Evolutionary conservation across 2,329 filamentous ascomycete genomes (phyloP).

Genomic region (Microcyclospora pomicola): DNA sequence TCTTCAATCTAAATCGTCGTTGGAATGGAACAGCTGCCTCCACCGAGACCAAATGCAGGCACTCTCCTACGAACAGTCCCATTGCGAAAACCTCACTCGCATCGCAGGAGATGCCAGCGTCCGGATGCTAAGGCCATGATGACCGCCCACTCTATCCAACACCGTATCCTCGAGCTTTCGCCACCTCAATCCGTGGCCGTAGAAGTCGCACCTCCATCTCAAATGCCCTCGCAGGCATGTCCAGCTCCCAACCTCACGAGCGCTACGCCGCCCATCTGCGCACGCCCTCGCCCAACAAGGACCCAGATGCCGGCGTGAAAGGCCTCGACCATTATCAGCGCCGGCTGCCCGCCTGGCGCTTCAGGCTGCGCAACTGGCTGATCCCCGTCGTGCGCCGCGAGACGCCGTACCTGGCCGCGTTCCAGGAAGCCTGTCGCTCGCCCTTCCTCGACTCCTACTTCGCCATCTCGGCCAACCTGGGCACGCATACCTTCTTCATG

Average conservation of each 20-base stretch:
- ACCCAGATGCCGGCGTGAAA: conserved; percentile 59
- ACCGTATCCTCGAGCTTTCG: too few species aligned
- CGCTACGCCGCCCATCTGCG: conserved; percentile 15
- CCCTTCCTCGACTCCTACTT: conserved; percentile 91
- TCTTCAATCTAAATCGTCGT: too few species aligned
- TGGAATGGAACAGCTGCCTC: too few species aligned
- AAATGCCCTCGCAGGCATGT: too few species aligned
- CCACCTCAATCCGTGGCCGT: too few species aligned
- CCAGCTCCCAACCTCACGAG: not conserved
- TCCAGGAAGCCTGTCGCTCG: conserved; percentile 68
- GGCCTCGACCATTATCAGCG: conserved; percentile 52
- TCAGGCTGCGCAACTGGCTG: conserved; percentile 63
- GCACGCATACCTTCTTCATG: conserved; percentile 99
- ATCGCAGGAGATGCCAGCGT: too few species aligned
- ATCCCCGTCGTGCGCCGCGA: conserved; percentile 87
- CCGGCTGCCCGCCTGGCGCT: conserved; percentile 78
- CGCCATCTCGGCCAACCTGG: conserved; percentile 87
- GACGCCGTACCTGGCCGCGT: conserved; percentile 79
- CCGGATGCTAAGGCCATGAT: too few species aligned
- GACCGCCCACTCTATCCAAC: too few species aligned
- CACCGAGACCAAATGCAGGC: too few species aligned
- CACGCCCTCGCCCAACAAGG: conserved; percentile 17
- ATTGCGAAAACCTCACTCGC: too few species aligned
- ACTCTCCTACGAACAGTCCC: too few species aligned
- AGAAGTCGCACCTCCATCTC: too few species aligned